phyloP scores from a whole-genome alignment of 106 monocot genomes.

The Triglochin maritima region DNA sequence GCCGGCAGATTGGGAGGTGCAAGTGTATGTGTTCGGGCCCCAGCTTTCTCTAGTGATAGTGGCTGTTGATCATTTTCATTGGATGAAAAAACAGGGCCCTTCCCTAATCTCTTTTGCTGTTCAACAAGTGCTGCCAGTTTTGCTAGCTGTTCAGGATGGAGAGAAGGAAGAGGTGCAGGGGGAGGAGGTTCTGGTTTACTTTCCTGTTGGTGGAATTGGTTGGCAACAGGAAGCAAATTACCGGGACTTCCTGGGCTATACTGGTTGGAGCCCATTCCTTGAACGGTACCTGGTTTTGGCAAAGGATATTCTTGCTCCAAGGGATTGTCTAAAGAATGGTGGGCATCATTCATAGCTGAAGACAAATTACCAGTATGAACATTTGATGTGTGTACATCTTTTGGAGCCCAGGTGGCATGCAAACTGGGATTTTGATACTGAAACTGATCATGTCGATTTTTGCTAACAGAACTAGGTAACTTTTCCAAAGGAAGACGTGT shows the following conservation, averaged over 20 bases:
- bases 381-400: slow-evolving; percentile 10
- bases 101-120: slow-evolving; percentile 48
- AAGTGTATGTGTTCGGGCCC: slow-evolving; percentile 6
- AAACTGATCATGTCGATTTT: slow-evolving; percentile 21
- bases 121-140: slow-evolving; percentile 58
- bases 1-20: neutral
- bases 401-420: slow-evolving; percentile 22
- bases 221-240: neutral
- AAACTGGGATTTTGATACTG: slow-evolving; percentile 22
- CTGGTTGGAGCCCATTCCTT: slow-evolving; percentile 13
- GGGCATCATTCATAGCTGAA: slow-evolving; percentile 6
- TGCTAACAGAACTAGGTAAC: slow-evolving; percentile 13
- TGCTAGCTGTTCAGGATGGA: slow-evolving; percentile 63
- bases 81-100: slow-evolving; percentile 12
- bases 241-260: slow-evolving; percentile 19
- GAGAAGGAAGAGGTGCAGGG: slow-evolving; percentile 22
- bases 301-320: slow-evolving; percentile 15
- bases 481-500: slow-evolving; percentile 14
- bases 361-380: slow-evolving; percentile 16
- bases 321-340: slow-evolving; percentile 16
- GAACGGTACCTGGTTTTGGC: slow-evolving; percentile 8
- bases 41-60: slow-evolving; percentile 8
- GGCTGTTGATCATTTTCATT: slow-evolving; percentile 11
- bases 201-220: slow-evolving; percentile 21
- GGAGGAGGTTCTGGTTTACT: slow-evolving; percentile 28